Conservation (phyloP, 208 protist species). For the Acanthamoeba sp. region DNA sequence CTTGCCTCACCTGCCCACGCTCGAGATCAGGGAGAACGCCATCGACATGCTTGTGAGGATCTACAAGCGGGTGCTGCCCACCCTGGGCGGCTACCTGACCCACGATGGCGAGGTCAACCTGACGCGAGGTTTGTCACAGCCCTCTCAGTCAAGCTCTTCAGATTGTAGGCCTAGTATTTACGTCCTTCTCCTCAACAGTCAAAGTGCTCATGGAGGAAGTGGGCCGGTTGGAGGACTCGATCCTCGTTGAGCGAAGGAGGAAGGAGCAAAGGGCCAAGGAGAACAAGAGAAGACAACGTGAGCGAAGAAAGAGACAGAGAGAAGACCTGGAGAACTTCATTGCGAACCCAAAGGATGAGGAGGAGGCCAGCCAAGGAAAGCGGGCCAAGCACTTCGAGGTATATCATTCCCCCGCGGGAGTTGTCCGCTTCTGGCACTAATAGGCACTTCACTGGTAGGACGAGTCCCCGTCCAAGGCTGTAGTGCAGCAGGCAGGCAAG, state of each 20-base stretch:
- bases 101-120: slow-evolving; percentile 85
- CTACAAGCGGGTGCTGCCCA: slow-evolving; percentile 87
- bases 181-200: neutral
- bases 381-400: neutral
- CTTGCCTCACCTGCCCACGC: slow-evolving; percentile 97
- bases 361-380: neutral
- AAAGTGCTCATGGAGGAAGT: slow-evolving; percentile 76
- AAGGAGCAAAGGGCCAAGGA: slow-evolving; percentile 56
- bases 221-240: slow-evolving; percentile 82
- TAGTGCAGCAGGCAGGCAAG: neutral
- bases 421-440: too few species aligned
- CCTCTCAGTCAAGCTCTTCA: neutral
- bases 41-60: slow-evolving; percentile 94
- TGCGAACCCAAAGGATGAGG: slow-evolving; percentile 71
- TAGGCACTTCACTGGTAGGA: neutral
- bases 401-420: too few species aligned
- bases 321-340: slow-evolving; percentile 60
- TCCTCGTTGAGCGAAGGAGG: slow-evolving; percentile 77
- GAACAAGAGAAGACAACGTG: slow-evolving; percentile 22
- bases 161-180: neutral
- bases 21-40: slow-evolving; percentile 96
- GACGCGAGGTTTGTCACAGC: neutral
- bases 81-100: slow-evolving; percentile 89
- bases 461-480: neutral
- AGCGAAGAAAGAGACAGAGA: slow-evolving; percentile 68